A percentile compares a stretch with the other conserved stretches of the same genome.
These are phyloP conservation scores for Caryopteris hybrid DNA, from an alignment of 305 asterid genomes.

Conservation along the genomic window DNA sequence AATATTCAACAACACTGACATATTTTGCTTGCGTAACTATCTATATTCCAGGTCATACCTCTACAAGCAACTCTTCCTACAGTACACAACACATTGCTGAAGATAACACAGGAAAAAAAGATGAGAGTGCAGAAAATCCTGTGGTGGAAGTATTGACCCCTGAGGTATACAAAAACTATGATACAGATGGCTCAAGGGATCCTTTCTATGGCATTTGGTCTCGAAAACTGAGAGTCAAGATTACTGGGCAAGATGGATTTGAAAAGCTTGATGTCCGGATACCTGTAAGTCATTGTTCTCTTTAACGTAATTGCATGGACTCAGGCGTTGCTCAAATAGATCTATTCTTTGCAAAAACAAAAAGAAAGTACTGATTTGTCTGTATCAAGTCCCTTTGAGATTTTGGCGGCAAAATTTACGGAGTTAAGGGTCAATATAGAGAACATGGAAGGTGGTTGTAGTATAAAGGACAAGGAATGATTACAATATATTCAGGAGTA, in stretches of 20 bases:
- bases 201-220: conserved; percentile 70
- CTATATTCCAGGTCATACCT: conserved; percentile 35
- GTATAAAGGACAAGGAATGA: too few relatives aligned
- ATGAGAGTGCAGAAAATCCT: conserved; percentile 39
- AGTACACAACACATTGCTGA: conserved; percentile 23
- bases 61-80: conserved; percentile 31
- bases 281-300: conserved; percentile 64
- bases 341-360: not conserved
- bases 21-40: conserved; percentile 20
- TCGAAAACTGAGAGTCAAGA: conserved; percentile 72
- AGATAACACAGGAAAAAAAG: conserved; percentile 33
- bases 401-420: not conserved
- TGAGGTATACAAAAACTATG: conserved; percentile 46
- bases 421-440: too few relatives aligned
- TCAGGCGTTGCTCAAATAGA: not conserved
- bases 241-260: conserved; percentile 85
- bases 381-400: not conserved
- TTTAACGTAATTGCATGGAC: not conserved
- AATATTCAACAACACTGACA: not conserved
- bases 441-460: too few relatives aligned
- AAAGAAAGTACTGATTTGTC: not conserved
- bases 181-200: conserved; percentile 37
- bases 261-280: conserved; percentile 80
- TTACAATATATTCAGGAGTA: too few relatives aligned
- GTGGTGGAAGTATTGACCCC: conserved; percentile 74